A percentile compares a stretch with the other conserved stretches of the same genome.
These are phyloP conservation scores for Exserohilum turcica DNA, from an alignment of 2,329 filamentous ascomycete genomes.

Conservation along the genomic window DNA sequence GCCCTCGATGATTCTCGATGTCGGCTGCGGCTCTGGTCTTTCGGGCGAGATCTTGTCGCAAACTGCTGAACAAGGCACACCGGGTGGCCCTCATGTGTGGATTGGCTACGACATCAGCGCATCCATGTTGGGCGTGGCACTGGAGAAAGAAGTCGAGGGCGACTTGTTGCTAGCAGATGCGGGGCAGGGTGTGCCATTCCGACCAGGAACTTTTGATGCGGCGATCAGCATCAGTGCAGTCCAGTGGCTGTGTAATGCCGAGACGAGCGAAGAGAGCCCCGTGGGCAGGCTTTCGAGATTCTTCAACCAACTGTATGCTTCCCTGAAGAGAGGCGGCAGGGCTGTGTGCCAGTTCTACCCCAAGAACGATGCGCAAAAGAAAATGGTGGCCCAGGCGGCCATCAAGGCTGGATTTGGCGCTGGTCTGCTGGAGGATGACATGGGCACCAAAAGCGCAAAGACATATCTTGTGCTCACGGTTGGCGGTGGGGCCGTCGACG, in stretches of 20 bases:
- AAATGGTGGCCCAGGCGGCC: slow-evolving; percentile 89
- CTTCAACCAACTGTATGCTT: slow-evolving; percentile 90
- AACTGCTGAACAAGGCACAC: slow-evolving; percentile 64
- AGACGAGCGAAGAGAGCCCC: slow-evolving; percentile 81
- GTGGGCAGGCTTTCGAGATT: slow-evolving; percentile 80
- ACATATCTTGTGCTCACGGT: slow-evolving; percentile 95
- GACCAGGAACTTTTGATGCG: slow-evolving; percentile 89
- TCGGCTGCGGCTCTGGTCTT: slow-evolving; percentile 95
- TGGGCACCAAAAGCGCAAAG: slow-evolving; percentile 94
- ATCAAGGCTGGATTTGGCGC: slow-evolving; percentile 95
- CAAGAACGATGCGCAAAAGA: slow-evolving; percentile 88
- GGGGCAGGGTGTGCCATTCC: slow-evolving; percentile 92
- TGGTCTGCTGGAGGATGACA: slow-evolving; percentile 92
- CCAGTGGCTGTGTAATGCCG: slow-evolving; percentile 98
- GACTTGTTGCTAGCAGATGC: slow-evolving; percentile 95
- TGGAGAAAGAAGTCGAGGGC: slow-evolving; percentile 89
- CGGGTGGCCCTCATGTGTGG: slow-evolving; percentile 87
- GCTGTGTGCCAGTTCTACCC: slow-evolving; percentile 98
- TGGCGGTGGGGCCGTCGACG: slow-evolving; percentile 67
- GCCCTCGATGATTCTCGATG: slow-evolving; percentile 88
- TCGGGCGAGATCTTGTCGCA: slow-evolving; percentile 90
- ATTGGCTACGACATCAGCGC: slow-evolving; percentile 95
- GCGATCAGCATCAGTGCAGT: slow-evolving; percentile 94
- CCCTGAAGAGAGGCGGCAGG: slow-evolving; percentile 78
- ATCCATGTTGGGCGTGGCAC: slow-evolving; percentile 94